These are phyloP conservation scores for Lineolata rhizophorae DNA, from an alignment of 495 filamentous ascomycete genomes.

Conservation along the genomic window DNA sequence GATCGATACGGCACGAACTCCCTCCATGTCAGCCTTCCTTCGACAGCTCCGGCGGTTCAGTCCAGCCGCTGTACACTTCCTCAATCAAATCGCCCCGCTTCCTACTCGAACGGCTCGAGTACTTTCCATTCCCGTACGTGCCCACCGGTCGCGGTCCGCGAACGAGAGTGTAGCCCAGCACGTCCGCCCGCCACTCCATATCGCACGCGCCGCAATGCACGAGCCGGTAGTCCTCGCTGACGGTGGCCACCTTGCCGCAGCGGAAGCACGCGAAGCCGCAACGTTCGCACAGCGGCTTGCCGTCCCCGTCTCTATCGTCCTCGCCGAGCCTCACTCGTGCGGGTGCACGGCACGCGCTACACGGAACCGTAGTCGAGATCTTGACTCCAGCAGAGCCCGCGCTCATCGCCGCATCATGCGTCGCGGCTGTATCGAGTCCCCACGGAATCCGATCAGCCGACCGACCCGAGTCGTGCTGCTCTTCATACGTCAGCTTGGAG, in stretches of 20 bases:
- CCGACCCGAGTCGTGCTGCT: slow-evolving; percentile 13
- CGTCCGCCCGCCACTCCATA: background rate
- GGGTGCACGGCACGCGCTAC: slow-evolving; percentile 7
- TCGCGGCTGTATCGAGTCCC: background rate
- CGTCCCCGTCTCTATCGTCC: background rate
- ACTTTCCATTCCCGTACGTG: background rate
- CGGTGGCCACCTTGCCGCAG: slow-evolving; percentile 2
- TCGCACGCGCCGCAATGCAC: background rate
- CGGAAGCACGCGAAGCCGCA: slow-evolving; percentile 12
- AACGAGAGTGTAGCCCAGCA: slow-evolving; percentile 5
- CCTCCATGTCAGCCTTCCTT: no score
- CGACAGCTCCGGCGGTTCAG: no score
- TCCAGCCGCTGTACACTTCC: no score
- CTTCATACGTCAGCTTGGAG: slow-evolving; percentile 7
- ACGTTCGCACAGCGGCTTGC: slow-evolving; percentile 5
- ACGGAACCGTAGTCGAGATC: slow-evolving; percentile 3
- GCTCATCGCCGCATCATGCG: slow-evolving; percentile 4
- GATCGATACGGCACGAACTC: no score
- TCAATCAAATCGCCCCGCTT: no score
- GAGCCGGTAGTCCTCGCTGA: background rate
- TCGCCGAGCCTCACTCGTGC: slow-evolving; percentile 5
- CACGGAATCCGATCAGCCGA: slow-evolving; percentile 14
- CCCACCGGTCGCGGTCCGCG: background rate
- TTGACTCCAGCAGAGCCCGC: slow-evolving; percentile 6
- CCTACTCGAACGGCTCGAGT: no score